Percentiles rank a stretch among this genome's conserved stretches.
phyloP scores from a whole-genome alignment of 345 rosid species.

The Schrenkiella parvula region DNA sequence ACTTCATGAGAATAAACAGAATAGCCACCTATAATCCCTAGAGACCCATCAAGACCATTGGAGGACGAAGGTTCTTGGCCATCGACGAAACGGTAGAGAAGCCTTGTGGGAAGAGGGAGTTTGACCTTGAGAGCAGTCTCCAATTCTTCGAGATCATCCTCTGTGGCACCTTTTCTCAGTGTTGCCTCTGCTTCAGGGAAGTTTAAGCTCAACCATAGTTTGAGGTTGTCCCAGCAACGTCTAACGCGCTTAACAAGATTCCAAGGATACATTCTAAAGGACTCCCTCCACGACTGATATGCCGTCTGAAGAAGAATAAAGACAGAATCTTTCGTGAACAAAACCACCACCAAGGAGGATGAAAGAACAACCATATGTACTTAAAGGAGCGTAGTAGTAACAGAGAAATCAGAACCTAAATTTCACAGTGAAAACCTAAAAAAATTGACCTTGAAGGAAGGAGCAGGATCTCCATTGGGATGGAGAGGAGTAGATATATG shows the following conservation, averaged over 20 bases:
- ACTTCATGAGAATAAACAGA: conserved; percentile 43
- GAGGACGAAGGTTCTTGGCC: conserved; percentile 49
- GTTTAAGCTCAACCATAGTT: conserved; percentile 53
- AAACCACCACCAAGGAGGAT: too few relatives aligned
- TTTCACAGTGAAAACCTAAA: background rate
- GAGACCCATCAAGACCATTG: background rate
- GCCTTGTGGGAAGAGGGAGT: conserved; percentile 70
- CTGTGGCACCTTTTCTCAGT: conserved; percentile 70
- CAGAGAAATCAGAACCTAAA: too few relatives aligned
- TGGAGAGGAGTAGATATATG: conserved; percentile 61
- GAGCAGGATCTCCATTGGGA: conserved; percentile 47
- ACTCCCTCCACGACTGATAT: conserved; percentile 67
- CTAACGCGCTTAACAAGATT: conserved; percentile 64
- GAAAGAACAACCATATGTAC: too few relatives aligned
- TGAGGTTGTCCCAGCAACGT: conserved; percentile 69
- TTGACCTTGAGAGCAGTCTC: conserved; percentile 53
- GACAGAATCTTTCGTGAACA: background rate
- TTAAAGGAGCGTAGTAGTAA: too few relatives aligned
- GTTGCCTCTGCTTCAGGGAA: conserved; percentile 75
- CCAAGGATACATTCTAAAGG: conserved; percentile 82
- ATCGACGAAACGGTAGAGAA: conserved; percentile 76
- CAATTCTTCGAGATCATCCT: conserved; percentile 48
- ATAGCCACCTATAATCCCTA: conserved; percentile 88
- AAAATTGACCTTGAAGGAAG: conserved; percentile 69
- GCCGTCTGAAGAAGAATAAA: conserved; percentile 39